Evolutionary conservation across 371 early-diverging fungal genomes (phyloP).

Genomic region (Mucor saturninus): DNA sequence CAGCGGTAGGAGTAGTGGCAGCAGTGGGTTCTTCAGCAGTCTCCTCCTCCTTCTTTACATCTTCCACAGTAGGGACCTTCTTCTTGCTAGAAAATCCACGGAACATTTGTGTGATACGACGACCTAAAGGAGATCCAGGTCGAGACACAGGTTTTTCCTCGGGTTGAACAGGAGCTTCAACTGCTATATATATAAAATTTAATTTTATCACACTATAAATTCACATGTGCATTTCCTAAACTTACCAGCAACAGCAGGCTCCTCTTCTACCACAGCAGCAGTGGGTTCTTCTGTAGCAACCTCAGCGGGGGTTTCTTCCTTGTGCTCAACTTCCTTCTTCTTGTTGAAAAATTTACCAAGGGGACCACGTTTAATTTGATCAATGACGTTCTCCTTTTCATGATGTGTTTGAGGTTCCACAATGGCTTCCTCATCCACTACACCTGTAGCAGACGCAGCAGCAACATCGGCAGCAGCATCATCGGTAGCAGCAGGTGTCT

Average conservation of each 20-base stretch:
- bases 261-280: slow-evolving; percentile 6
- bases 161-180: slow-evolving; percentile 17
- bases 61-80: slow-evolving; percentile 22
- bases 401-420: slow-evolving; percentile 11
- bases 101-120: slow-evolving; percentile 49
- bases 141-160: slow-evolving; percentile 25
- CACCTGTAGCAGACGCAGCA: slow-evolving; percentile 10
- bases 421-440: slow-evolving; percentile 13
- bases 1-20: neutral
- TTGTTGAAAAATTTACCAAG: slow-evolving; percentile 45
- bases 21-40: slow-evolving; percentile 8
- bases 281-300: slow-evolving; percentile 10
- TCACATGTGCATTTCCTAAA: slow-evolving; percentile 26
- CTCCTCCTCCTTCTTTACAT: slow-evolving; percentile 30
- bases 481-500: slow-evolving; percentile 6
- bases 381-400: slow-evolving; percentile 41
- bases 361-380: slow-evolving; percentile 43
- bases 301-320: slow-evolving; percentile 15
- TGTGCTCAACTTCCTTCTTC: slow-evolving; percentile 34
- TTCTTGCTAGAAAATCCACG: slow-evolving; percentile 39
- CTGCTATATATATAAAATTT: neutral
- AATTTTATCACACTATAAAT: neutral
- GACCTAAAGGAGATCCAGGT: slow-evolving; percentile 43
- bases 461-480: slow-evolving; percentile 1
- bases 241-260: slow-evolving; percentile 25